phyloP scores from a whole-genome alignment of 1,284 basidiomycete genomes.

The Peniophora sp. region DNA sequence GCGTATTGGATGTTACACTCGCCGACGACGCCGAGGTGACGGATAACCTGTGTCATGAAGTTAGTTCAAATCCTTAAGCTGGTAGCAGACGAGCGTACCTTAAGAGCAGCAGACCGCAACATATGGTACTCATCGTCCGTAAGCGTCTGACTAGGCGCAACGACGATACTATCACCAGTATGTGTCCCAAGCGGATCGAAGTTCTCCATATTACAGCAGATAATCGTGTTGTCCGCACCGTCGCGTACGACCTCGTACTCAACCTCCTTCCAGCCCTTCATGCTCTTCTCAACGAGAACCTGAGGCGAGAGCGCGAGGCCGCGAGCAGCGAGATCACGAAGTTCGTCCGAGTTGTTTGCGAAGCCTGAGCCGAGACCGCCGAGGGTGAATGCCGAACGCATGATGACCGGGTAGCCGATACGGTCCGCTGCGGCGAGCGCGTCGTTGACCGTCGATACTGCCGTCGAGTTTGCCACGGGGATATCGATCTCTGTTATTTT shows the following conservation, averaged over 20 bases:
- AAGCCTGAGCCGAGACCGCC: conserved; percentile 99
- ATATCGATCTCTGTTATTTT: conserved; percentile 83
- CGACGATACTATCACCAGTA: conserved; percentile 99
- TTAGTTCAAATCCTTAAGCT: neutral
- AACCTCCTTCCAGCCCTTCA: conserved; percentile 99
- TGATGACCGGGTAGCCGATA: conserved; percentile 97
- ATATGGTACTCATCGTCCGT: conserved; percentile 99
- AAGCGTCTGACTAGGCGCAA: conserved; percentile 96
- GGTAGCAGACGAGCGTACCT: conserved; percentile 38
- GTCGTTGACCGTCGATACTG: conserved; percentile 91
- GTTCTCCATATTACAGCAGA: conserved; percentile 98
- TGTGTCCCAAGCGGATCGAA: conserved; percentile 99
- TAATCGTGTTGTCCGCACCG: conserved; percentile 91
- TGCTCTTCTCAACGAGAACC: conserved; percentile 94
- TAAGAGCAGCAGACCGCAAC: conserved; percentile 95
- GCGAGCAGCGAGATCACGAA: conserved; percentile 91
- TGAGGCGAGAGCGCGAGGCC: conserved; percentile 90
- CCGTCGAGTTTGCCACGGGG: conserved; percentile 94
- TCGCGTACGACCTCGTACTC: conserved; percentile 99
- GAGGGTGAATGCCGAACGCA: conserved; percentile 96
- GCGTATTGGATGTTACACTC: conserved; percentile 99
- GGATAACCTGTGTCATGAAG: conserved; percentile 24
- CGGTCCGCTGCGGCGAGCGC: conserved; percentile 86
- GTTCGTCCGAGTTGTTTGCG: conserved; percentile 91
- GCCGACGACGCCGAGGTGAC: conserved; percentile 96